Conservation (phyloP, 768 basidiomycete genomes). For the Cyclocybe cylindracea region DNA sequence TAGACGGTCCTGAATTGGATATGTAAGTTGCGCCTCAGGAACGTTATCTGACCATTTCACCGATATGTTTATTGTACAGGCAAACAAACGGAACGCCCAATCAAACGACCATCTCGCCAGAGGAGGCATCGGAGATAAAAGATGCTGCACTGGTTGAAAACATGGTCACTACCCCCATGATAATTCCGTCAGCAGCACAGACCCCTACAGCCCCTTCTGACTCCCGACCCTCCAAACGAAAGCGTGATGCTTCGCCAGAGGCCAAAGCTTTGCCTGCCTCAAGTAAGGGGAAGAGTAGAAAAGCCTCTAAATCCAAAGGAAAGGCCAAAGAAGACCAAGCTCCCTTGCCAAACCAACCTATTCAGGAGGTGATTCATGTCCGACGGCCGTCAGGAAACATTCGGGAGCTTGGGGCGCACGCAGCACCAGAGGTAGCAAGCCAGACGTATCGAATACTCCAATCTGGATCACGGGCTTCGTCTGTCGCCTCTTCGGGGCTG, state of each 20-base stretch:
- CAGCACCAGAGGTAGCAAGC: conserved; percentile 9
- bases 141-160: no score
- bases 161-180: no score
- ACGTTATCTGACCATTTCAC: no score
- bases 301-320: conserved; percentile 10
- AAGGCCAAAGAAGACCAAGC: conserved; percentile 8
- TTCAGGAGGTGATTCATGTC: conserved; percentile 21
- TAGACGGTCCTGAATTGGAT: no score
- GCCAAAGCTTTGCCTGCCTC: not conserved
- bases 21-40: no score
- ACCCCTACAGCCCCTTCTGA: no score
- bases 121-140: no score
- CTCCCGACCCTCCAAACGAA: conserved; percentile 11
- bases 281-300: conserved; percentile 12
- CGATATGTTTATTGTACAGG: no score
- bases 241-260: conserved; percentile 12
- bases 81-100: no score
- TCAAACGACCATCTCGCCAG: no score
- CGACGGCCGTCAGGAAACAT: conserved; percentile 23
- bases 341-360: conserved; percentile 5
- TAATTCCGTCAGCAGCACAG: no score
- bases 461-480: conserved; percentile 45
- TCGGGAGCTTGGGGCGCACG: conserved; percentile 6
- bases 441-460: conserved; percentile 34
- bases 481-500: conserved; percentile 41